Base-by-base conservation (phyloP, 805 yeast species). In the Kodamaea leandrae region DNA sequence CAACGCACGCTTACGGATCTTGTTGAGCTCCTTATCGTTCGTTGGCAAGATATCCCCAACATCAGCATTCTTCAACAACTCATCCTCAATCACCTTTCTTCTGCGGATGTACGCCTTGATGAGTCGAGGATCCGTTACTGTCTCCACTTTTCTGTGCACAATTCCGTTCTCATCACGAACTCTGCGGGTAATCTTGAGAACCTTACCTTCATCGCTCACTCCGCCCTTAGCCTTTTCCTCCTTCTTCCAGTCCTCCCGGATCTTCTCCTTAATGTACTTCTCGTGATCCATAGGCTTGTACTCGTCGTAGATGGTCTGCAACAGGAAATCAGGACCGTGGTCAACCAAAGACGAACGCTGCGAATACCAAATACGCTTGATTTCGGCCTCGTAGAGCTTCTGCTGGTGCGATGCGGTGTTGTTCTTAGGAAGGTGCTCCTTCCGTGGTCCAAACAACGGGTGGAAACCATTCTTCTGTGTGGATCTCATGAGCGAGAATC, bases 381-480 rank as follows among this genome's bases (percentile, higher is more conserved):
- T 84, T 58, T 93, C 98, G 45, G 84, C 90, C 47, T 91, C 96
- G 54, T 93, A 93, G 2, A 93, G 80, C 55, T 83, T 84, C 55
- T 91, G 98, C 61, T 91, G 98, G 47, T 66, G 64, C 3, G 69
- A 61, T 0, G 73, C 72, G 6, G 71, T 66, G 23, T 60, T 64
- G 40, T 61, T 64, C 43, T 69, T 69, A 8, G 72, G 71, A 10
- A 60, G 58, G 32, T 50, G 58, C 34, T 66, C 71, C 39, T 60
- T 63, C 2, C 63, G 64, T 2, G 66, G 58, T 1, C 59, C 58
- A 37, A 65, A 55, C 10, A 64, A 50, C 4, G 74, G 74, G 29
- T 57, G 52, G 61, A 91, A 91, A 1, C 96, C 96, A 55, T 95
- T 96, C 61, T 91, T 93, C 87, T 91, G 95, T 0, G 97, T 87